phyloP scores from a whole-genome alignment of 805 yeast species.

The Debaryomyces maramus region DNA sequence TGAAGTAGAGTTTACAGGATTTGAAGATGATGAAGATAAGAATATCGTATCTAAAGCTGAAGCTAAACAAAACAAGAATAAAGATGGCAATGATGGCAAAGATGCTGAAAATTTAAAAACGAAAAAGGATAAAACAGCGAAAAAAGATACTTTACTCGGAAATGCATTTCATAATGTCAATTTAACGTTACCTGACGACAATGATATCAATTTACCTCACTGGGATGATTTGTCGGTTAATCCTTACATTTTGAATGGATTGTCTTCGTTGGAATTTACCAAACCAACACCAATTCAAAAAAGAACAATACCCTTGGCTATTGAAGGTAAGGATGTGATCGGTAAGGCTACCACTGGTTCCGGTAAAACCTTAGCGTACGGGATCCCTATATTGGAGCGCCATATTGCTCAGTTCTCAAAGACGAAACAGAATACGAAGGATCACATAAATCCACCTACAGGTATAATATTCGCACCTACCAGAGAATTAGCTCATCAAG shows the following conservation, averaged over 20 bases:
- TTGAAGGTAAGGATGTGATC: conserved; percentile 75
- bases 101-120: conserved; percentile 4
- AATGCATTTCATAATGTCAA: conserved; percentile 31
- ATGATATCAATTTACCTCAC: conserved; percentile 52
- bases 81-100: not conserved
- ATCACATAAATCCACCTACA: conserved; percentile 47
- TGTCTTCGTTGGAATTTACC: conserved; percentile 55
- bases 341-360: conserved; percentile 98
- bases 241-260: conserved; percentile 58
- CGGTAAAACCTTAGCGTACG: conserved; percentile 95
- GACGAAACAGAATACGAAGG: conserved; percentile 14
- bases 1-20: conserved; percentile 19
- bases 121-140: conserved; percentile 1
- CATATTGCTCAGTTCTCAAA: conserved; percentile 33
- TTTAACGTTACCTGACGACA: conserved; percentile 29
- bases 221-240: conserved; percentile 58
- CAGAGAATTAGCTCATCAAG: conserved; percentile 94
- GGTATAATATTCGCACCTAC: conserved; percentile 93
- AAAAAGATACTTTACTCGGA: conserved; percentile 17
- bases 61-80: conserved; percentile 11
- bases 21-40: conserved; percentile 12
- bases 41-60: conserved; percentile 6
- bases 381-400: conserved; percentile 83
- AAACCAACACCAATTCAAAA: conserved; percentile 86
- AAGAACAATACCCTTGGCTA: conserved; percentile 68